Percentiles rank a stretch among this genome's conserved stretches.
These are phyloP conservation scores for Euphorbia celastroides DNA, from an alignment of 441 rosid genomes.

Conservation along the genomic window DNA sequence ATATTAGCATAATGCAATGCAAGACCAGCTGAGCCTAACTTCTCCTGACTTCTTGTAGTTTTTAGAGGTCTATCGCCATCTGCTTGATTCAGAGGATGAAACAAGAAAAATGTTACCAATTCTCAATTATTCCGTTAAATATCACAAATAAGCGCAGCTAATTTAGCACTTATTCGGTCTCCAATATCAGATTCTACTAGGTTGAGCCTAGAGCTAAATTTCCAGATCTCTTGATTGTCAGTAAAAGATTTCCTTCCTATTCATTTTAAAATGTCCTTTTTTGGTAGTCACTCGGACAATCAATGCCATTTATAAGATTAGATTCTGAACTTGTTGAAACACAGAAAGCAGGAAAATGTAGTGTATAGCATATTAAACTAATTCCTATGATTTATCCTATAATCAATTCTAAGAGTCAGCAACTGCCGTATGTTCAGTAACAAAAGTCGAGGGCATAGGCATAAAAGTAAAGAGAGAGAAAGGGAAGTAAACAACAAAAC, in stretches of 20 bases:
- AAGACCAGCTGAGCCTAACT: constrained; percentile 91
- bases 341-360: no score
- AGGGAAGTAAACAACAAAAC: not conserved
- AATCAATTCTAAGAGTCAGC: no score
- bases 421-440: no score
- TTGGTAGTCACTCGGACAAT: not conserved
- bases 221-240: not conserved
- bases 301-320: not conserved
- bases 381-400: no score
- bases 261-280: not conserved
- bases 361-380: no score
- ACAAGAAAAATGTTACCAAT: not conserved
- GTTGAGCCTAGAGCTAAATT: constrained; percentile 3
- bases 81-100: constrained; percentile 31
- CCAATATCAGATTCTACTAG: not conserved
- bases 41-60: constrained; percentile 39
- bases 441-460: not conserved
- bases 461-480: no score
- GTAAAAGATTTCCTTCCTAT: not conserved
- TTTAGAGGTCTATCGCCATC: constrained; percentile 56
- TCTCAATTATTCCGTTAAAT: not conserved
- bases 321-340: not conserved
- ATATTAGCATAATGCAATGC: constrained; percentile 98
- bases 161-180: not conserved
- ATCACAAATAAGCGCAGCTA: not conserved